Evolutionary conservation across 257 asterid species (phyloP), one percentile per base, ranked within the genome.

Genomic region (Haberlea rhodopensis): DNA sequence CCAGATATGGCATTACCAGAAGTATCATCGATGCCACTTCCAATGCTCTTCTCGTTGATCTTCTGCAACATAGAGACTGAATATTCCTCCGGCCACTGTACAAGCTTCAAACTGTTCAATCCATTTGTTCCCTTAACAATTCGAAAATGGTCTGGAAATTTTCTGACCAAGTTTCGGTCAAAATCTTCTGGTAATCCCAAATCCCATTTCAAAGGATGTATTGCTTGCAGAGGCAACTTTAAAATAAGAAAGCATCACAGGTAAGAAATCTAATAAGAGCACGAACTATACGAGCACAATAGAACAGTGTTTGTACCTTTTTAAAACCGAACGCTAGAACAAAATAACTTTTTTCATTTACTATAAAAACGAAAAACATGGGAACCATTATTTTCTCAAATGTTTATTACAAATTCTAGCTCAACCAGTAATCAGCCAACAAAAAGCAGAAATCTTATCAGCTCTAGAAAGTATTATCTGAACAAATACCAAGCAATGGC

Each of bases 181-280:
- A 81, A 89, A 76, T 91, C 91, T 62, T 85, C 87, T 0, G 96
- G 96, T 82, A 89, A 66, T 37, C 98, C 96, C 25, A 91, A 78
- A 79, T 91, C 98, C 96, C 96, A 89, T 78, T 89, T 91, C 65
- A 91, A 64, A 6, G 83, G 86, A 75, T 87, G 91, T 24, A 91
- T 65, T 13, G 89, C 76, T 49, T 77, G 83, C 70, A 89, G 64
- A 25, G 96, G 95, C 66, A 88, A 77, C 97, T 90, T 84, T 29
- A 43, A 60, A 59, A 79, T 59, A 40, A 4, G 23, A 53, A 71
- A 61, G 19, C 52, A 57, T 70, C 37, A 72, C 58, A 40, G 31
- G n/a, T n/a, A n/a, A n/a, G n/a, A n/a, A n/a, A n/a, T n/a, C n/a
- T n/a, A n/a, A n/a, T n/a, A n/a, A n/a, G n/a, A n/a, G n/a, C n/a